phyloP scores from a whole-genome alignment of 208 protist genomes.

The Acanthamoeba sp. region DNA sequence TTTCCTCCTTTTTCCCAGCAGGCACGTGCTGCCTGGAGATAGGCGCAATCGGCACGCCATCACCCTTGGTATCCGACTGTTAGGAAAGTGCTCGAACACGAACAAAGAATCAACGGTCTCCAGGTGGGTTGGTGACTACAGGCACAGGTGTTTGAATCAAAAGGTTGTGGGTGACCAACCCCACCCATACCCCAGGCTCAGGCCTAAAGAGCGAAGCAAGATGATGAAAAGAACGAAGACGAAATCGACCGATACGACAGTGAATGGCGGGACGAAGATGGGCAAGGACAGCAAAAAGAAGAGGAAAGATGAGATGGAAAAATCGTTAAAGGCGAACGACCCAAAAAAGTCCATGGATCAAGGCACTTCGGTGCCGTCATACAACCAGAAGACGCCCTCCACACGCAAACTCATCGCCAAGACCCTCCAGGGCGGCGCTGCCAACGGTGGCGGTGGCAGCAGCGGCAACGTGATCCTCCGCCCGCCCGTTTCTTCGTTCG shows the following conservation, averaged over 20 bases:
- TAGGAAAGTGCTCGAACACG: no score
- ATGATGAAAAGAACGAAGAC: conserved; percentile 1
- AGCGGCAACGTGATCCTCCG: not conserved
- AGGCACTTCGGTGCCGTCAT: not conserved
- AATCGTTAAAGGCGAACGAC: not conserved
- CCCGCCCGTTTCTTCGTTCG: not conserved
- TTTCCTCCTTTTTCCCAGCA: not conserved
- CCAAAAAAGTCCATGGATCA: not conserved
- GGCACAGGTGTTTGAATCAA: no score
- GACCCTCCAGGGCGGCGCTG: not conserved
- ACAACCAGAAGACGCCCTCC: not conserved
- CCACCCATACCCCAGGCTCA: no score
- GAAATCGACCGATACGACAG: not conserved
- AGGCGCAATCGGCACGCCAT: no score
- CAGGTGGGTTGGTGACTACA: no score
- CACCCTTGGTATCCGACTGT: no score
- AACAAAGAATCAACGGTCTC: no score
- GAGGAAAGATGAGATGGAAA: not conserved
- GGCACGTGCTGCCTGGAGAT: no score
- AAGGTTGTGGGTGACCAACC: no score
- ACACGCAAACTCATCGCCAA: conserved; percentile 25
- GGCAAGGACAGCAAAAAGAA: not conserved
- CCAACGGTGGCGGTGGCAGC: not conserved
- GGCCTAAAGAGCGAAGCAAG: no score
- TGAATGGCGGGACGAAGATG: not conserved